Base-by-base conservation (phyloP, 2,329 filamentous ascomycete species). In the Coniochaeta sp. region DNA sequence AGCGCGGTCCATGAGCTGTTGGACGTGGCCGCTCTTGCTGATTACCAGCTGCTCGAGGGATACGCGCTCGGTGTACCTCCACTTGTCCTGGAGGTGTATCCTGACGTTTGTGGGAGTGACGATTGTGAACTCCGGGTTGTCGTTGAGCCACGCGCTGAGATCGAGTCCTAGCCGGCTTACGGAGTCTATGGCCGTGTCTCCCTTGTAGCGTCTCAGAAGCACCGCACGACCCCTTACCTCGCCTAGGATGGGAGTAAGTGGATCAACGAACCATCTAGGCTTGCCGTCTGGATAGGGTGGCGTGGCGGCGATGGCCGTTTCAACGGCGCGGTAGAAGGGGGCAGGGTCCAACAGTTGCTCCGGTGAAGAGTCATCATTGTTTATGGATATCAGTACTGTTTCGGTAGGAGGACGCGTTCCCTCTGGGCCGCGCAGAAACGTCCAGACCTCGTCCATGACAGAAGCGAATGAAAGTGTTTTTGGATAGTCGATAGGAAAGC, bases 401-500 rank as follows among this genome's bases (percentile, higher is more conserved):
- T 89, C 86, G 14, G 75, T 79, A 0, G 83, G 82, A 24, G 30
- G n/a, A 14, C 14, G 33, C 28, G 32, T 51, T 7, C 50, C 57
- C 51, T 83, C 74, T 1, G 60, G 56, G 13, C 50, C 50, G 26
- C 76, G 68, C 8, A 89, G 76, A 64, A 88, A 89, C 6, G 69
- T 67, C 58, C 82, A 77, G 46, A 83, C 73, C 27, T 79, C 76
- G 28, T 74, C 67, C 61, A 87, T 72, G 24, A 89, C 68, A 16
- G 74, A 72, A 57, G 85, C 78, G 55, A 84, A 80, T 60, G 86
- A 86, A 48, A 78, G 74, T 35, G 65, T 58, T 3, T 80, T 82
- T 0, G 81, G 83, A 12, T 87, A 67, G n/a, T 81, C 80, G 62
- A 89, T 78, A 16, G 85, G 84, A 58, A 89, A 86, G 14, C 79